Evolutionary conservation across 2,329 filamentous ascomycete genomes (phyloP).

Genomic region (Sclerotinia subarctica): DNA sequence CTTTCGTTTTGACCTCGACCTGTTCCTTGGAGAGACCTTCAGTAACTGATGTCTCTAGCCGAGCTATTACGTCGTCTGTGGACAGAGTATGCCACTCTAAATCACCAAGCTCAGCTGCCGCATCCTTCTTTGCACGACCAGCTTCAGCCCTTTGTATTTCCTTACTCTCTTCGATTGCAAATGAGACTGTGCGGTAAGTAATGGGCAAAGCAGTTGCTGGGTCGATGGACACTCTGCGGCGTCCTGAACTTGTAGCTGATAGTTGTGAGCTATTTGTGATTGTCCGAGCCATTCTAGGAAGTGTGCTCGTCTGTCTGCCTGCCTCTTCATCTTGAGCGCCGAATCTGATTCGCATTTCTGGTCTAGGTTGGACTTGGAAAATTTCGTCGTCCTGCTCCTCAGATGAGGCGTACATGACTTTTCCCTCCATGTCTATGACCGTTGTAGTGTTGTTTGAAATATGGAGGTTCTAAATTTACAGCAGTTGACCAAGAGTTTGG

Average conservation of each 20-base stretch:
- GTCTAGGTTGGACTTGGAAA: slow-evolving; percentile 22
- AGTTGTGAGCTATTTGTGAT: slow-evolving; percentile 24
- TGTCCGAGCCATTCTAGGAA: slow-evolving; percentile 23
- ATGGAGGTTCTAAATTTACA: background rate
- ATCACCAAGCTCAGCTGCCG: slow-evolving; percentile 53
- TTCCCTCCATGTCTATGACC: slow-evolving; percentile 19
- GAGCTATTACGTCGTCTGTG: slow-evolving; percentile 53
- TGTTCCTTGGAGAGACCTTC: slow-evolving; percentile 59
- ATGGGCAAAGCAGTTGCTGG: slow-evolving; percentile 46
- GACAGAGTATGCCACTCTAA: slow-evolving; percentile 66
- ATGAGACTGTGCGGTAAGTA: slow-evolving; percentile 53
- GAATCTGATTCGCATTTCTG: slow-evolving; percentile 24
- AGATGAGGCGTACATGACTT: slow-evolving; percentile 3
- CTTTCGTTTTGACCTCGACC: slow-evolving; percentile 49
- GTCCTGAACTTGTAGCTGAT: slow-evolving; percentile 24
- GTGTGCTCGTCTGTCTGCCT: background rate
- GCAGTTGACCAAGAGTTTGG: background rate
- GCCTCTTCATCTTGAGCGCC: slow-evolving; percentile 21
- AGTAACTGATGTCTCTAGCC: slow-evolving; percentile 52
- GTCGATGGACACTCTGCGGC: slow-evolving; percentile 38
- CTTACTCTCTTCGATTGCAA: slow-evolving; percentile 54
- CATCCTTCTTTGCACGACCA: slow-evolving; percentile 42
- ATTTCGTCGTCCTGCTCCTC: slow-evolving; percentile 20
- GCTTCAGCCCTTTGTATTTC: slow-evolving; percentile 44
- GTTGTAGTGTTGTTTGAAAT: background rate